Evolutionary conservation across 108 stramenopile genomes (phyloP).

Genomic region (Cylindrotheca closterium): DNA sequence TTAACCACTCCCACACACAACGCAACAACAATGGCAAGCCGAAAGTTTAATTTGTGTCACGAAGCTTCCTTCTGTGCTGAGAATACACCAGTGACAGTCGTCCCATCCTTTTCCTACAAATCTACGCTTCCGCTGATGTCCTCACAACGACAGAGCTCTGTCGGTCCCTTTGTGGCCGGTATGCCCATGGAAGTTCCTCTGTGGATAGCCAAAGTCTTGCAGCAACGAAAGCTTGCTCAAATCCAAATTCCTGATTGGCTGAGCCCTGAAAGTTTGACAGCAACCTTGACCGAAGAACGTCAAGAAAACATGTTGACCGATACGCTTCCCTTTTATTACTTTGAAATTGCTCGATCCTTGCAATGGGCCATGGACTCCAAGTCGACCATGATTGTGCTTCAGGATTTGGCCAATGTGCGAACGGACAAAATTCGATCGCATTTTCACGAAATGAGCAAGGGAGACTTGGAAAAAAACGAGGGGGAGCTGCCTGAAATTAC

Average conservation of each 20-base stretch:
- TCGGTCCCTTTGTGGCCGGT: conserved; percentile 69
- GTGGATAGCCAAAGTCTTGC: conserved; percentile 70
- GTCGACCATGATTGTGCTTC: conserved; percentile 45
- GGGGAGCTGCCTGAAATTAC: conserved; percentile 34
- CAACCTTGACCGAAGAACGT: conserved; percentile 62
- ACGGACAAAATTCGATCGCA: conserved; percentile 76
- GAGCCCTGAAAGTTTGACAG: conserved; percentile 44
- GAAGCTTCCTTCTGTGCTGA: conserved; percentile 53
- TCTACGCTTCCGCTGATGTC: conserved; percentile 20
- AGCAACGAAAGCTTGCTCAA: conserved; percentile 53
- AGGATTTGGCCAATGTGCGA: conserved; percentile 69
- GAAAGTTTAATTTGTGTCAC: conserved; percentile 13
- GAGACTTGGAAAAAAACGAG: conserved; percentile 18
- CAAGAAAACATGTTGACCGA: conserved; percentile 29
- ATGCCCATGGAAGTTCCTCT: conserved; percentile 71
- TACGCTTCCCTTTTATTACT: conserved; percentile 70
- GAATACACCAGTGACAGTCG: conserved; percentile 49
- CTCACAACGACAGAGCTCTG: not conserved
- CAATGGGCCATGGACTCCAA: conserved; percentile 17
- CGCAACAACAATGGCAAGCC: conserved; percentile 13
- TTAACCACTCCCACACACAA: no score
- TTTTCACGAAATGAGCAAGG: conserved; percentile 60
- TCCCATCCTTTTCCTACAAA: conserved; percentile 57
- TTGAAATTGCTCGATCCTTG: conserved; percentile 63
- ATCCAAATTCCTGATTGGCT: conserved; percentile 57